These are phyloP conservation scores for Albophoma yamanashiensis DNA, from an alignment of 2,329 filamentous ascomycete species.

Conservation along the genomic window DNA sequence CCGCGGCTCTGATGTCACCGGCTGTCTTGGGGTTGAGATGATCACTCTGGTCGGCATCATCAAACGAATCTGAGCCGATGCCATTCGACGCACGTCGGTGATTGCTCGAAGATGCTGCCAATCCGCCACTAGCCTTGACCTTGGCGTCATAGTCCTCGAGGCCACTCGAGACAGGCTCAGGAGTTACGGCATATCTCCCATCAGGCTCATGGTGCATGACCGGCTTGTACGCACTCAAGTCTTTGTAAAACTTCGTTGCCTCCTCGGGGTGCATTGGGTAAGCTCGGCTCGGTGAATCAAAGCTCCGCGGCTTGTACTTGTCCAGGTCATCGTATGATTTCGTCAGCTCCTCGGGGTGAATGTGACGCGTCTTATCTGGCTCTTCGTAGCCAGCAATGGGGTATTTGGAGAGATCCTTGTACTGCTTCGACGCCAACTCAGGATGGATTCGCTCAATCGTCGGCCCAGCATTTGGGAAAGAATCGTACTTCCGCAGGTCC, in stretches of 20 bases:
- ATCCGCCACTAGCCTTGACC: neutral
- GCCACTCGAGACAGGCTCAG: conserved; percentile 21
- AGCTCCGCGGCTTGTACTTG: conserved; percentile 23
- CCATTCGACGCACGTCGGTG: conserved; percentile 2
- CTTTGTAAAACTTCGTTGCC: conserved; percentile 25
- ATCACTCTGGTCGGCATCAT: conserved; percentile 4
- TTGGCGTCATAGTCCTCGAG: conserved; percentile 28
- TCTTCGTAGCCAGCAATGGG: conserved; percentile 19
- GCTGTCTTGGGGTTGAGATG: conserved; percentile 14
- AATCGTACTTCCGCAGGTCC: conserved; percentile 22
- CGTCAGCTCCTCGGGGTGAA: conserved; percentile 26
- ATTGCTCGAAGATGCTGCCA: conserved; percentile 4
- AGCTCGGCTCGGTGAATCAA: conserved; percentile 14
- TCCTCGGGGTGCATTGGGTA: conserved; percentile 22
- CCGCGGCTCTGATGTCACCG: conserved; percentile 19
- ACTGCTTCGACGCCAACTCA: conserved; percentile 20
- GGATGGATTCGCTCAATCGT: conserved; percentile 13
- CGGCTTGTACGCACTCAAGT: conserved; percentile 27
- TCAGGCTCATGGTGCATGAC: conserved; percentile 25
- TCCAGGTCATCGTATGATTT: conserved; percentile 30
- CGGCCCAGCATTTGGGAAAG: conserved; percentile 14
- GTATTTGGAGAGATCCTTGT: conserved; percentile 22
- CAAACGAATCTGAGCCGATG: neutral
- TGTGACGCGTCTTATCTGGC: conserved; percentile 10
- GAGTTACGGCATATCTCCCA: conserved; percentile 14